Evolutionary conservation across 352 stramenopile genomes (phyloP).

Genomic region (Globisporangium carolinianum): DNA sequence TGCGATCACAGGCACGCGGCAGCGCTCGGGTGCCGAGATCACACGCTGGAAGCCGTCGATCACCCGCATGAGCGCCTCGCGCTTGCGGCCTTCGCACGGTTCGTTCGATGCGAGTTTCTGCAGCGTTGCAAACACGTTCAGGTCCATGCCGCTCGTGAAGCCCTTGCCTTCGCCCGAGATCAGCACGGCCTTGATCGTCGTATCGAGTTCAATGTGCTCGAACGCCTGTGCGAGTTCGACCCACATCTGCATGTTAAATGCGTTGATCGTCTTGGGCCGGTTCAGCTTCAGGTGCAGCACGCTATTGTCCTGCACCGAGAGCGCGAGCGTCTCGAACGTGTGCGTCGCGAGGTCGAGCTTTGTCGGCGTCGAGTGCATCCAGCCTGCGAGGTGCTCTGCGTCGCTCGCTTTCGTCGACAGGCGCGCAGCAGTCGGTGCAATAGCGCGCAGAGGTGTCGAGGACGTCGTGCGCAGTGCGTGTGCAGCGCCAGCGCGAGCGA

Average conservation of each 20-base stretch:
- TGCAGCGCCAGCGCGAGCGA: constrained; percentile 1
- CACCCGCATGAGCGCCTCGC: constrained; percentile 68
- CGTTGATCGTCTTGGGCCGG: constrained; percentile 78
- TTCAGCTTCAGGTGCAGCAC: constrained; percentile 79
- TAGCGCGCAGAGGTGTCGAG: background rate
- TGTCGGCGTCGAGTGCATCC: constrained; percentile 42
- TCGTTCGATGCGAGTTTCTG: constrained; percentile 52
- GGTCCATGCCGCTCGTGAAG: constrained; percentile 88
- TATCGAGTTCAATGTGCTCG: constrained; percentile 50
- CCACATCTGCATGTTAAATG: constrained; percentile 90
- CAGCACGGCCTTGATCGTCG: constrained; percentile 66
- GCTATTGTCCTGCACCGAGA: constrained; percentile 29
- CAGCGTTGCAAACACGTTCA: constrained; percentile 79
- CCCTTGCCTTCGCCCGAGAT: constrained; percentile 70
- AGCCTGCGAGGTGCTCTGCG: constrained; percentile 34
- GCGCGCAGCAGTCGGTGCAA: background rate
- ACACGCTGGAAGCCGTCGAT: constrained; percentile 82
- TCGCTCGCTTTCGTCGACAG: constrained; percentile 26
- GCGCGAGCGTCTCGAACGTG: constrained; percentile 53
- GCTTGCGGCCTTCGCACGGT: constrained; percentile 72
- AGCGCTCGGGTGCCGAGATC: constrained; percentile 78
- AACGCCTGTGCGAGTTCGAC: constrained; percentile 68
- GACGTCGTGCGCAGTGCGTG: constrained; percentile 1
- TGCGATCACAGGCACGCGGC: constrained; percentile 81
- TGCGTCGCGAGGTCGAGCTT: constrained; percentile 28